Percentiles rank a stretch among this genome's conserved stretches.
Conservation (phyloP, 345 rosid genomes). For the Acer yangbiense region DNA sequence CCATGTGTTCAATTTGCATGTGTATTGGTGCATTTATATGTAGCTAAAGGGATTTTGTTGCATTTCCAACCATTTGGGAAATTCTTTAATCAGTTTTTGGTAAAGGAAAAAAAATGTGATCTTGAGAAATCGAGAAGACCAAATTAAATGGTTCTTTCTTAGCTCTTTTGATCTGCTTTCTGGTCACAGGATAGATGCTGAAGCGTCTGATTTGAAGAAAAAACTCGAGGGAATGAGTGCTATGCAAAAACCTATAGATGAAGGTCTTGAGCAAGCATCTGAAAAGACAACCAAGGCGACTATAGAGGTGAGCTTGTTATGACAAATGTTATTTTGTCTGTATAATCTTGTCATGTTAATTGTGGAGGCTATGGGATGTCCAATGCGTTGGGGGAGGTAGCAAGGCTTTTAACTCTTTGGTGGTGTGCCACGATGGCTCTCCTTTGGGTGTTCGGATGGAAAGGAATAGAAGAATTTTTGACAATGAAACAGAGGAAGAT, state of each 20-base stretch:
- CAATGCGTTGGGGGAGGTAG: background rate
- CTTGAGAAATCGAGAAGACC: background rate
- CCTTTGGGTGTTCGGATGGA: background rate
- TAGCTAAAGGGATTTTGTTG: background rate
- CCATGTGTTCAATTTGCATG: background rate
- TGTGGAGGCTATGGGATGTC: background rate
- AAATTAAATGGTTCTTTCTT: conserved; percentile 4
- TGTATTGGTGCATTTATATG: background rate
- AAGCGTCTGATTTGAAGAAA: conserved; percentile 62
- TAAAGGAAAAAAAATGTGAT: background rate
- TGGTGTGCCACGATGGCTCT: background rate
- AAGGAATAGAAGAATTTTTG: background rate
- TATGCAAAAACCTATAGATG: conserved; percentile 38
- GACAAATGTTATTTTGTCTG: background rate
- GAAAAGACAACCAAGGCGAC: conserved; percentile 46
- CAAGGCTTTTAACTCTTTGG: background rate
- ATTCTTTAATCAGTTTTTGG: background rate
- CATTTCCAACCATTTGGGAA: background rate
- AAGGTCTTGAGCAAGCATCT: conserved; percentile 46
- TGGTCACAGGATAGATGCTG: conserved; percentile 75
- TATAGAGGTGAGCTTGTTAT: conserved; percentile 58
- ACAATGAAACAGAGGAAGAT: background rate
- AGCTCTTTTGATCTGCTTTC: conserved; percentile 19
- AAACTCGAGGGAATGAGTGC: conserved; percentile 57
- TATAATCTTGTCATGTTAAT: background rate